A percentile compares a stretch with the other conserved stretches of the same genome.
phyloP scores from a whole-genome alignment of 2,329 filamentous ascomycete species.

The Fusarium hostae region DNA sequence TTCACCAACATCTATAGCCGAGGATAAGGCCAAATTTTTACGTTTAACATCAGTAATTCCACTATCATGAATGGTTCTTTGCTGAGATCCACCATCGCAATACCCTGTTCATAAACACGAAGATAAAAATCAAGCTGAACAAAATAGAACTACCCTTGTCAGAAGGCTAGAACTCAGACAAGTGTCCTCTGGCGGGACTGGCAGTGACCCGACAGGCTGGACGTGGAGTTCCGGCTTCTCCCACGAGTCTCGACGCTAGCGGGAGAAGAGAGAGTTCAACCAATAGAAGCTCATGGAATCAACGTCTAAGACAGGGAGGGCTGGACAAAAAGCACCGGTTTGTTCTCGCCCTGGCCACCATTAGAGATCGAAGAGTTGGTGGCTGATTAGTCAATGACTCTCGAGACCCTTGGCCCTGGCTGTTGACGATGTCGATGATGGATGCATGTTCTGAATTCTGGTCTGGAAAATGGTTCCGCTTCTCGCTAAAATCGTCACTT shows the following conservation, averaged over 20 bases:
- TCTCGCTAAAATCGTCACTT: slow-evolving; percentile 36
- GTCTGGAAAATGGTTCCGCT: slow-evolving; percentile 31
- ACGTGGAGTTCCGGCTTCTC: slow-evolving; percentile 48
- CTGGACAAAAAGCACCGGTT: slow-evolving; percentile 43
- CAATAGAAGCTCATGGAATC: slow-evolving; percentile 21
- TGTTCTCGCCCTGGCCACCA: slow-evolving; percentile 48
- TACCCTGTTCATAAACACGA: neutral
- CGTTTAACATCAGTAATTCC: slow-evolving; percentile 11
- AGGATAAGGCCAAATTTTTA: slow-evolving; percentile 22
- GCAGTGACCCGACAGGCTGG: slow-evolving; percentile 48
- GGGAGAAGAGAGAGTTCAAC: slow-evolving; percentile 24
- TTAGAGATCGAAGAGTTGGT: slow-evolving; percentile 31
- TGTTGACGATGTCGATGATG: slow-evolving; percentile 7
- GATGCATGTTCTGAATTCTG: slow-evolving; percentile 11
- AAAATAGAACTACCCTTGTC: slow-evolving; percentile 24
- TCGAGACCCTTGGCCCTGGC: slow-evolving; percentile 29
- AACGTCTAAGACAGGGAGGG: slow-evolving; percentile 34
- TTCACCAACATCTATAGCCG: slow-evolving; percentile 6
- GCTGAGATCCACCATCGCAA: slow-evolving; percentile 20
- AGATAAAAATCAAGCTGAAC: neutral
- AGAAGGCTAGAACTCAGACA: slow-evolving; percentile 5
- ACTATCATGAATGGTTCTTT: neutral
- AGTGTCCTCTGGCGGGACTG: slow-evolving; percentile 37
- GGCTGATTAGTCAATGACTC: slow-evolving; percentile 27
- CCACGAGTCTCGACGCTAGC: slow-evolving; percentile 37